Base-by-base conservation (phyloP, 1,139 yeast species). In the Taphrina wiesneri region DNA sequence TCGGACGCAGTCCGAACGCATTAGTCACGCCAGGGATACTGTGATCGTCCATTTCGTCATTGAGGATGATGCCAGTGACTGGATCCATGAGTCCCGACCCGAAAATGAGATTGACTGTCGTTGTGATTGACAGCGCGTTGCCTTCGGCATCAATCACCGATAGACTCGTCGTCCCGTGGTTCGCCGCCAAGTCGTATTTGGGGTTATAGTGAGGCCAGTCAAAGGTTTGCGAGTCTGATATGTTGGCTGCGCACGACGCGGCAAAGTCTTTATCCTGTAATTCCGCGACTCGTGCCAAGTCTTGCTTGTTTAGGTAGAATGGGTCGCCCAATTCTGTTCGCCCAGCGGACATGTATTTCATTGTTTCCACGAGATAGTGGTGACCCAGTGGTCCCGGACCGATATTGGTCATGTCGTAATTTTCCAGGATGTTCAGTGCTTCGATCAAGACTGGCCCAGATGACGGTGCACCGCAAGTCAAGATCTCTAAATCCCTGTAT, bases 261-360 rank as follows among this genome's bases (percentile, higher is more conserved):
- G 87, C 82, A 92, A 95, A 92, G 41, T 82, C 80, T 2, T 73
- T 70, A 32, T 79, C 73, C 23, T 78, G 71, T 21, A 84, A 75
- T 41, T 77, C 74, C 17, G 71, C 71, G 17, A 81, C 75, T 30
- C 77, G 73, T 7, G 73, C 70, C 0, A 67, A 67, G 66, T 80
- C 79, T 65, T 72, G 70, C 6, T 28, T 7, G 6, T 43, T 53
- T 2, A 75, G 69, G 23, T 77, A 80, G 9, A 77, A 75, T 2
- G 77, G 77, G 72, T 90, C 97, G 0, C 98, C 98, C 26, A 92
- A 81, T 71, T 89, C 82, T 19, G 93, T 85, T 68, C 98, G 81
- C 0, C 88, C 92, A 9, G 95, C 83, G 0, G 92, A 90, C 82
- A 90, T 83, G 96, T 97, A 93, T 76, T 92, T 92, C 95, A 92